Conservation (phyloP, 2,329 filamentous ascomycete species). For the Neocucurbitaria cava region DNA sequence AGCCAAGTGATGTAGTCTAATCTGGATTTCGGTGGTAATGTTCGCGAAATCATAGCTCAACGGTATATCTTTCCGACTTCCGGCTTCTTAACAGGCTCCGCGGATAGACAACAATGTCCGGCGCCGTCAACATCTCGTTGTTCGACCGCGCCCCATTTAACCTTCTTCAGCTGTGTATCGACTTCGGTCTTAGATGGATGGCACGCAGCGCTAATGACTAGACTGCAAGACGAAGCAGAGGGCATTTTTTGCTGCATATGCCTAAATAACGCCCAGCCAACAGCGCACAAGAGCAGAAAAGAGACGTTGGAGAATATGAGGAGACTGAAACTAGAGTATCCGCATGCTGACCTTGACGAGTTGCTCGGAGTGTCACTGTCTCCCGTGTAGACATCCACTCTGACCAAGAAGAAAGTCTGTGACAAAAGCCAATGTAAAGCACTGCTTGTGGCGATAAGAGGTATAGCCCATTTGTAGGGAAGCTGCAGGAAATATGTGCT, state of each 20-base stretch:
- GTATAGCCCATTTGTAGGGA: slow-evolving; percentile 48
- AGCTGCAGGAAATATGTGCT: slow-evolving; percentile 52
- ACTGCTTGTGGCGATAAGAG: slow-evolving; percentile 40
- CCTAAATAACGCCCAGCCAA: slow-evolving; percentile 66
- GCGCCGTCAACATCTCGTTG: too few relatives aligned
- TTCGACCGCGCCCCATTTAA: too few relatives aligned
- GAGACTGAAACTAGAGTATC: slow-evolving; percentile 10
- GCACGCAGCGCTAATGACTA: slow-evolving; percentile 34
- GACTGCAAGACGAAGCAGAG: slow-evolving; percentile 75
- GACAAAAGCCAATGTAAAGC: slow-evolving; percentile 55
- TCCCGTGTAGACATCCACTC: slow-evolving; percentile 9
- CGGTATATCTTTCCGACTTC: too few relatives aligned
- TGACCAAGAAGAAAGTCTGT: slow-evolving; percentile 52
- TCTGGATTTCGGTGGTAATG: too few relatives aligned
- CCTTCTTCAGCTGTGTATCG: not conserved
- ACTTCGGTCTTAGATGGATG: slow-evolving; percentile 22
- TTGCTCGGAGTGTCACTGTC: not conserved
- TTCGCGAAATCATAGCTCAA: too few relatives aligned
- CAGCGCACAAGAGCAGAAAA: not conserved
- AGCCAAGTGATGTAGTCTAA: too few relatives aligned
- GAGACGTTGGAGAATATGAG: slow-evolving; percentile 1
- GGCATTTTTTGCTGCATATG: slow-evolving; percentile 78
- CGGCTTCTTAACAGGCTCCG: too few relatives aligned
- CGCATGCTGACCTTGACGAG: slow-evolving; percentile 10
- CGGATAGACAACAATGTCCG: too few relatives aligned